Conservation (phyloP, 73 alveolate genomes). For the Paramecium biaurelia region DNA sequence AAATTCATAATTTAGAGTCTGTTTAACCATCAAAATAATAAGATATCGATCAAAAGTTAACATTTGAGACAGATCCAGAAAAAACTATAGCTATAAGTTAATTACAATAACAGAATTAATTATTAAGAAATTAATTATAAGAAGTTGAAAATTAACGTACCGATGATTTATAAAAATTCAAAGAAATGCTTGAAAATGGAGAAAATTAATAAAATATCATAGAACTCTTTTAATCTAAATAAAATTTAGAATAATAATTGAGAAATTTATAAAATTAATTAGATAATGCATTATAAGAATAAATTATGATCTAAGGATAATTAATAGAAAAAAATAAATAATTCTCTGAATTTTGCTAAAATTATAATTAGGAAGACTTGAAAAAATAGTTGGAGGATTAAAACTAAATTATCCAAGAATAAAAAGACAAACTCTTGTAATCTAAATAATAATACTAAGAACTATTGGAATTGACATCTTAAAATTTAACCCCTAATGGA, state of each 20-base stretch:
- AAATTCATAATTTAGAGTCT: background rate
- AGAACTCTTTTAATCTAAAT: background rate
- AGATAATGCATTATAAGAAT: background rate
- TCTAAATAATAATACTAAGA: background rate
- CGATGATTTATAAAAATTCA: background rate
- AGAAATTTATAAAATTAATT: background rate
- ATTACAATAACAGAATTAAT: background rate
- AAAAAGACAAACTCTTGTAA: background rate
- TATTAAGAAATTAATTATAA: background rate
- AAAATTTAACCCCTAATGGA: slow-evolving; percentile 6
- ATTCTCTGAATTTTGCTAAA: background rate
- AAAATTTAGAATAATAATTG: background rate
- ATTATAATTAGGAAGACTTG: background rate
- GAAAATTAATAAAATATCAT: background rate
- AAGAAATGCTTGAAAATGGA: background rate
- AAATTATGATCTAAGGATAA: background rate
- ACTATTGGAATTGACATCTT: background rate
- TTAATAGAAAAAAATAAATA: background rate
- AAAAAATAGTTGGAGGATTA: background rate
- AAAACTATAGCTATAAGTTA: background rate
- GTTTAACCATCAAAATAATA: background rate
- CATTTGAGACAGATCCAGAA: background rate
- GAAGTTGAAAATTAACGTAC: background rate
- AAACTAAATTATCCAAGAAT: background rate
- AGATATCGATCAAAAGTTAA: background rate